Base-by-base conservation (phyloP, 2,329 filamentous ascomycete species). In the Diaporthe citri region DNA sequence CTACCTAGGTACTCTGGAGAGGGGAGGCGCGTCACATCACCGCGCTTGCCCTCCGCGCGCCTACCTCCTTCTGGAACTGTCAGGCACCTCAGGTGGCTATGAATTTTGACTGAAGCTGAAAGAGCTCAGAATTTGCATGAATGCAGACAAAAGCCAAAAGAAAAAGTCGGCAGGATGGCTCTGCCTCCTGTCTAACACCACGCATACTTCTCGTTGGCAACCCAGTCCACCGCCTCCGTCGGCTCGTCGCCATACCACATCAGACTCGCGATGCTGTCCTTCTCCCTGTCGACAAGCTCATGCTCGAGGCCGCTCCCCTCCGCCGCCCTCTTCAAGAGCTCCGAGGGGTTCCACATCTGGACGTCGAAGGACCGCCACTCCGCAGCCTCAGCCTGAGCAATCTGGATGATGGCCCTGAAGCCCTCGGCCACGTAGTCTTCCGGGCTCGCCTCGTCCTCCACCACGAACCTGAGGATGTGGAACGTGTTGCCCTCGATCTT, bases 341-440 rank as follows among this genome's bases (percentile, higher is more conserved):
- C 85, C 5, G 89, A 89, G 0, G 96, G 95, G 81, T 97, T 97
- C 96, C 96, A 98, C 70, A 96, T 86, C 81, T 95, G 90, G 4
- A 98, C 90, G 60, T 90, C 88, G 55, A 88, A 87, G 85, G 95
- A 91, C 59, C 89, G 86, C 93, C 94, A 97, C 74, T 90, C 87
- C 4, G 87, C 84, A 2, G 96, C 96, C 83, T 97, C 91, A 12
- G 84, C 84, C 79, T 93, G 91, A 6, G 95, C 95, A 59, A 92
- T 86, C 56, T 85, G 83, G 59, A 97, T 82, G 36, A 98, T 88
- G 3, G 90, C 89, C 51, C 88, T 86, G 75, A 97, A 85, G 0
- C 89, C 88, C 22, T 86, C 83, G 0, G 83, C 82, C 60, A 93
- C 85, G 52, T 88, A 85, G 6, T 83, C 82, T 6, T 85, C 82